Evolutionary conservation across 495 filamentous ascomycete genomes (phyloP).

Genomic region (Lophium mytilinum): DNA sequence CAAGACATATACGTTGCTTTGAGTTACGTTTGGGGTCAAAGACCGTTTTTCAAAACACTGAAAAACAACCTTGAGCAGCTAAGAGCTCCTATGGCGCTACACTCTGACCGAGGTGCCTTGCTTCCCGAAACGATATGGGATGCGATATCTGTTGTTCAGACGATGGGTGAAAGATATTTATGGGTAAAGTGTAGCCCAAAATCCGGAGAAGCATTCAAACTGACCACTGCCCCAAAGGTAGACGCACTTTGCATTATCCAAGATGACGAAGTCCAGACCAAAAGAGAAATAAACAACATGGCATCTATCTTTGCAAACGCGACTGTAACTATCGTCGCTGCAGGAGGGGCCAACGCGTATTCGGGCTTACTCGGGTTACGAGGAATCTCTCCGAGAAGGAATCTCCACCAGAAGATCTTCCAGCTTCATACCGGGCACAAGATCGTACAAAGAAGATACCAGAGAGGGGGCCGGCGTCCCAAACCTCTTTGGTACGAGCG

Average conservation of each 20-base stretch:
- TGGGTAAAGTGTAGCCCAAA: neutral
- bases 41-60: neutral
- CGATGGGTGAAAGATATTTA: conserved; percentile 1
- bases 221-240: too few species aligned
- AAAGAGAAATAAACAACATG: conserved; percentile 5
- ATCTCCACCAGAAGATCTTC: neutral
- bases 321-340: conserved; percentile 7
- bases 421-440: neutral
- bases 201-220: too few species aligned
- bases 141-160: neutral
- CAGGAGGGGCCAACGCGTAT: neutral
- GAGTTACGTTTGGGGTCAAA: conserved; percentile 17
- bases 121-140: conserved; percentile 1
- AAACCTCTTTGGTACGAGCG: conserved; percentile 4
- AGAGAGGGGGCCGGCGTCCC: neutral
- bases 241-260: conserved; percentile 11
- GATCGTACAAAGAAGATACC: neutral
- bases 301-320: conserved; percentile 2
- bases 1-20: conserved; percentile 3
- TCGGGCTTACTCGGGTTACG: neutral
- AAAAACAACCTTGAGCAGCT: neutral
- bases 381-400: neutral
- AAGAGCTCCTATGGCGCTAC: neutral
- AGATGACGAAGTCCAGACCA: neutral
- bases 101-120: too few species aligned